Percentiles rank a stretch among this genome's conserved stretches.
phyloP scores from a whole-genome alignment of 768 basidiomycete genomes.

The Lepiota venenata region DNA sequence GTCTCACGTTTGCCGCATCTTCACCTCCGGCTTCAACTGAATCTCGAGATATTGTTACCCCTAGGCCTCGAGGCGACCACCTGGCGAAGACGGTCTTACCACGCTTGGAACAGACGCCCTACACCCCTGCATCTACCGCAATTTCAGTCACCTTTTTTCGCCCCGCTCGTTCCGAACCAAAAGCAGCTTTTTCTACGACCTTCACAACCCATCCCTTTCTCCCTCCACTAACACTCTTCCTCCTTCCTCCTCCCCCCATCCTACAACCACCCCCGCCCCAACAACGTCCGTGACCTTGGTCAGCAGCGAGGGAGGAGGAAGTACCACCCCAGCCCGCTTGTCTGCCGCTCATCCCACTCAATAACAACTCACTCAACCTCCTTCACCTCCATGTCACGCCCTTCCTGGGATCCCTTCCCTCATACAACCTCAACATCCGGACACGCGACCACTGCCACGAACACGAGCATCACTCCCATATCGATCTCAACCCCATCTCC shows the following conservation, averaged over 20 bases:
- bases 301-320: background rate
- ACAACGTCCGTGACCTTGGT: too few species aligned
- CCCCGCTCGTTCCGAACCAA: background rate
- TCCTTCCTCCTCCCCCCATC: background rate
- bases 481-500: constrained; percentile 1
- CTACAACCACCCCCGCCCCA: too few species aligned
- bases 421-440: background rate
- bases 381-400: constrained; percentile 4
- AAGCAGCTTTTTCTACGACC: background rate
- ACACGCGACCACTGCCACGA: background rate
- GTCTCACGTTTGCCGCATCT: background rate
- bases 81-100: background rate
- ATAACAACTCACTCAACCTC: background rate
- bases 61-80: constrained; percentile 9
- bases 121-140: constrained; percentile 2
- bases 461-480: background rate
- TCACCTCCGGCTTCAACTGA: background rate
- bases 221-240: too few species aligned
- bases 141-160: background rate
- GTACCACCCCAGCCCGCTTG: background rate
- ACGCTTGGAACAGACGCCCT: background rate
- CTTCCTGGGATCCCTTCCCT: constrained; percentile 3
- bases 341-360: background rate
- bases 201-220: background rate
- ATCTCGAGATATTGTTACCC: background rate